phyloP scores from a whole-genome alignment of 768 basidiomycete genomes.

The Hysterangium stoloniferum region DNA sequence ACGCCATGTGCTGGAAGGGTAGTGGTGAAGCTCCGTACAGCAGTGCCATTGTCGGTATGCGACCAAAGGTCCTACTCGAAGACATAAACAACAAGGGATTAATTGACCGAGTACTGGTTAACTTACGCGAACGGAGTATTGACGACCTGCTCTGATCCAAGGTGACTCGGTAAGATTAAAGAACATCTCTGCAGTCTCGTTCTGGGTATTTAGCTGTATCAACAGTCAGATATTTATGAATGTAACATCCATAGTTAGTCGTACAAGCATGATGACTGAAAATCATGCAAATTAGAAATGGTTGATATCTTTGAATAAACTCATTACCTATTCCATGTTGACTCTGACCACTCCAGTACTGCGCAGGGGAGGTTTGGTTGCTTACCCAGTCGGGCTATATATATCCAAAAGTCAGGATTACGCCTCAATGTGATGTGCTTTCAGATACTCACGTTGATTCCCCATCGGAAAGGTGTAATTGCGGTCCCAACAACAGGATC shows the following conservation, averaged over 20 bases:
- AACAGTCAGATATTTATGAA: background rate
- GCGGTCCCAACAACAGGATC: background rate
- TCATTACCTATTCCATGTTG: constrained; percentile 42
- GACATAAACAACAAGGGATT: background rate
- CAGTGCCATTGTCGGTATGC: constrained; percentile 64
- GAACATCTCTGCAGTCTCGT: constrained; percentile 47
- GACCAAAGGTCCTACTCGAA: constrained; percentile 56
- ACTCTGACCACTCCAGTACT: constrained; percentile 35
- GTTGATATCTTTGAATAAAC: background rate
- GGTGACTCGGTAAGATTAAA: constrained; percentile 64
- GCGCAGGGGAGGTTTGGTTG: background rate
- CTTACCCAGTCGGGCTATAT: background rate
- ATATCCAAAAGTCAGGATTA: background rate
- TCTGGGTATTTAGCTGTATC: constrained; percentile 48
- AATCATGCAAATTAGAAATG: background rate
- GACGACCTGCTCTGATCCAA: constrained; percentile 60
- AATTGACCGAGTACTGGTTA: constrained; percentile 6
- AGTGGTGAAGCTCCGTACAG: constrained; percentile 51
- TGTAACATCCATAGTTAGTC: constrained; percentile 11
- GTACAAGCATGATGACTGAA: constrained; percentile 53
- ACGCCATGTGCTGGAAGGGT: constrained; percentile 60
- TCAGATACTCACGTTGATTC: background rate
- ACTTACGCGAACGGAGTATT: constrained; percentile 57
- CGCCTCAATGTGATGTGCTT: background rate
- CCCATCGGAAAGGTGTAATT: background rate